Conservation (phyloP, 169 alveolate genomes). For the Fabrea salina region DNA sequence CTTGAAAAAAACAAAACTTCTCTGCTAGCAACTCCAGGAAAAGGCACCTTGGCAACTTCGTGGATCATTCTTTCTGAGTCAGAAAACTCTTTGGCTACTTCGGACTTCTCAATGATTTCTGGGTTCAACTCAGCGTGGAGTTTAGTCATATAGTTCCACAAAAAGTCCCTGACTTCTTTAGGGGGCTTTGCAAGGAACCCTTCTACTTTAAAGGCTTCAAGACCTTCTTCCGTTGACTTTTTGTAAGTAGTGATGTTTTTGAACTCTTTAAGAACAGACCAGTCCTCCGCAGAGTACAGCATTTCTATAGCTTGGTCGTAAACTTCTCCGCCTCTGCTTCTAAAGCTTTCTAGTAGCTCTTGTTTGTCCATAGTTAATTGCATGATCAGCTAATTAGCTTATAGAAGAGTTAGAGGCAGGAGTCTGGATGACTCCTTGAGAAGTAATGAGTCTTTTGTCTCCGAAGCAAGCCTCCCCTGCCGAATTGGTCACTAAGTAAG, state of each 20-base stretch:
- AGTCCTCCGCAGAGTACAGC: too few species aligned
- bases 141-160: background rate
- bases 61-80: background rate
- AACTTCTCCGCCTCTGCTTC: too few species aligned
- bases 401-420: background rate
- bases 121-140: background rate
- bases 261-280: background rate
- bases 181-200: background rate
- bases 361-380: too few species aligned
- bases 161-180: background rate
- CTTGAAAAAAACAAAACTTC: background rate
- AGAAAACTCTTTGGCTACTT: background rate
- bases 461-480: conserved; percentile 37
- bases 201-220: background rate
- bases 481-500: conserved; percentile 27
- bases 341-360: too few species aligned
- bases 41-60: background rate
- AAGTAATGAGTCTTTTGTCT: background rate
- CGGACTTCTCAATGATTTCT: background rate
- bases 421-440: background rate
- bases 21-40: conserved; percentile 18
- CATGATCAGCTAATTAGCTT: too few species aligned
- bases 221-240: background rate
- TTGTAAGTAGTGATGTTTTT: background rate
- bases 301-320: too few species aligned